A percentile compares a stretch with the other conserved stretches of the same genome.
These are phyloP conservation scores for Aspergillus steynii DNA, from an alignment of 495 filamentous ascomycete genomes.

Conservation along the genomic window DNA sequence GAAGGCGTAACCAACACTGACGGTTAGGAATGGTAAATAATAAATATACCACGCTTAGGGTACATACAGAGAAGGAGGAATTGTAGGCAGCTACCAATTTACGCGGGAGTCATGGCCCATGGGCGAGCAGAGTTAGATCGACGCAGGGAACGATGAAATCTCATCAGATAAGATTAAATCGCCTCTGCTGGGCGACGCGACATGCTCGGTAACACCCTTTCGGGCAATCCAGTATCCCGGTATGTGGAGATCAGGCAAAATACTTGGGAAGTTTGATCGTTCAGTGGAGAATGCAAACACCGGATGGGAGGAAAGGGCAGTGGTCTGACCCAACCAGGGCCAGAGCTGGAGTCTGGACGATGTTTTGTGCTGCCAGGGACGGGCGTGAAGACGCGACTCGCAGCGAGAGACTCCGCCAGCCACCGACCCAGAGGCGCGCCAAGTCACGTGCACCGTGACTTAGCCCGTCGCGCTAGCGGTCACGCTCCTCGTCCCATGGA, in stretches of 20 bases:
- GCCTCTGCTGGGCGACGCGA: neutral
- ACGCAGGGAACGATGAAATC: slow-evolving; percentile 5
- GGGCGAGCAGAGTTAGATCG: neutral
- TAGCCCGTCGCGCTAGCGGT: slow-evolving; percentile 46
- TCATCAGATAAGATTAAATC: slow-evolving; percentile 19
- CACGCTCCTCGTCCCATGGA: slow-evolving; percentile 36
- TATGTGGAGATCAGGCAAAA: slow-evolving; percentile 13
- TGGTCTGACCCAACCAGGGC: slow-evolving; percentile 14
- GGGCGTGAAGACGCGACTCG: slow-evolving; percentile 9
- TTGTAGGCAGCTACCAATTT: neutral
- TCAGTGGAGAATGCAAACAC: slow-evolving; percentile 10
- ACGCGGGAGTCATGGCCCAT: neutral
- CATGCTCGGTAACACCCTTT: neutral
- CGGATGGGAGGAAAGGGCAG: slow-evolving; percentile 10
- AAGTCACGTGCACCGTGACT: slow-evolving; percentile 51
- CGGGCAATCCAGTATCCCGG: slow-evolving; percentile 1
- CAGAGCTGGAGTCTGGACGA: neutral
- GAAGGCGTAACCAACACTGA: neutral
- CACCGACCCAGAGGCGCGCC: slow-evolving; percentile 20
- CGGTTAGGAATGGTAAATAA: too few relatives aligned
- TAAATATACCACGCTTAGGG: too few relatives aligned
- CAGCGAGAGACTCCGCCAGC: slow-evolving; percentile 15
- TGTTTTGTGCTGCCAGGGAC: slow-evolving; percentile 1
- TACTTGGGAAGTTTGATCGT: neutral
- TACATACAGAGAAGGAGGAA: too few relatives aligned